phyloP scores from a whole-genome alignment of 2,329 filamentous ascomycete species.

The Amauroascus niger region DNA sequence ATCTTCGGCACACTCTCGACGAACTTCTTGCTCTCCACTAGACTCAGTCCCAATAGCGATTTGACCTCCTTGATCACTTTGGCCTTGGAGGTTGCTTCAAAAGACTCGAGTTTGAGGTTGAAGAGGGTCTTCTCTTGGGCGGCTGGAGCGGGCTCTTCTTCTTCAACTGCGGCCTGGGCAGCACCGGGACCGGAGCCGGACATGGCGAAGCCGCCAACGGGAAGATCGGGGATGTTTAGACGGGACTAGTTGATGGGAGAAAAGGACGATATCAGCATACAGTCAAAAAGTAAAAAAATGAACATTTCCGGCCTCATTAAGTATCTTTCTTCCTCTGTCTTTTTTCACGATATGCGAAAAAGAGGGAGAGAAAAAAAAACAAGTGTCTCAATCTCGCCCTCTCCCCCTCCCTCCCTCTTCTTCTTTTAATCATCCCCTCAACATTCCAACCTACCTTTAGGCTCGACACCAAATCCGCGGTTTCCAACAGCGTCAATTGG shows the following conservation, averaged over 20 bases:
- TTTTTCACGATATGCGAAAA: too few relatives aligned
- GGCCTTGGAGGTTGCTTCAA: slow-evolving; percentile 81
- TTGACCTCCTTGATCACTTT: slow-evolving; percentile 99
- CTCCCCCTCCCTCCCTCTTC: too few relatives aligned
- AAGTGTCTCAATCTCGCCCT: too few relatives aligned
- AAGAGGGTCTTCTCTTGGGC: slow-evolving; percentile 93
- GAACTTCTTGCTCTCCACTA: slow-evolving; percentile 99
- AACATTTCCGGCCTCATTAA: too few relatives aligned
- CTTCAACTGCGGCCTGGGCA: slow-evolving; percentile 49
- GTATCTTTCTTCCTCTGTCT: too few relatives aligned
- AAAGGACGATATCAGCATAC: not conserved
- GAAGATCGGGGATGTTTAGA: slow-evolving; percentile 96
- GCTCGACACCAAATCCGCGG: slow-evolving; percentile 84
- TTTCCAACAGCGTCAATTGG: slow-evolving; percentile 94
- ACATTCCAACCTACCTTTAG: slow-evolving; percentile 60
- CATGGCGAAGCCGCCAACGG: slow-evolving; percentile 80
- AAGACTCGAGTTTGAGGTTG: slow-evolving; percentile 84
- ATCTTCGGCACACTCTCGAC: slow-evolving; percentile 96
- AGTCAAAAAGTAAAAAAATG: not conserved
- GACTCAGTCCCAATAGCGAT: slow-evolving; percentile 80
- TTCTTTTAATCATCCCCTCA: not conserved
- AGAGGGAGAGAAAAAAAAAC: not conserved
- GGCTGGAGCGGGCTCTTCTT: slow-evolving; percentile 79
- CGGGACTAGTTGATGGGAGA: slow-evolving; percentile 57
- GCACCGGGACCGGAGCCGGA: slow-evolving; percentile 52